Percentiles rank a stretch among this genome's conserved stretches.
Evolutionary conservation across 495 filamentous ascomycete genomes (phyloP).

Genomic region (Chaetomidium leptoderma): DNA sequence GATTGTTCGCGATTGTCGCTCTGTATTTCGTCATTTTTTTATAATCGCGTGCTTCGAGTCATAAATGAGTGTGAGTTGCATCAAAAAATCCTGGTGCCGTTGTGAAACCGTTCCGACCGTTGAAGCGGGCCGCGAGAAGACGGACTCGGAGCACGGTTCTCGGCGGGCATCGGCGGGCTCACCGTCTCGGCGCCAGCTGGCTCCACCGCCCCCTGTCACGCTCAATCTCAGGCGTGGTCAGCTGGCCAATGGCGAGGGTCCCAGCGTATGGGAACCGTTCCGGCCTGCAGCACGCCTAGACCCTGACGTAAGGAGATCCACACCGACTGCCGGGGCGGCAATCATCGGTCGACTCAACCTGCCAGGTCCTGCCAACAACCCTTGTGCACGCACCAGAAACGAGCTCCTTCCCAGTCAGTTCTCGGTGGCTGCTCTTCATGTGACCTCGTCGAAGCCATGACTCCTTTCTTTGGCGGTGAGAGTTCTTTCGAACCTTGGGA

Average conservation of each 20-base stretch:
- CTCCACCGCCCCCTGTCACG: neutral
- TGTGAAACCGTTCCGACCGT: neutral
- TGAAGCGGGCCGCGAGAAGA: neutral
- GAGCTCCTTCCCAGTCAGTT: neutral
- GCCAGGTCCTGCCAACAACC: neutral
- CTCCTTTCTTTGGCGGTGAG: slow-evolving; percentile 7
- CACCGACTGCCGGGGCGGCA: slow-evolving; percentile 16
- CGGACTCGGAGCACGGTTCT: neutral
- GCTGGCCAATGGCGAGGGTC: slow-evolving; percentile 14
- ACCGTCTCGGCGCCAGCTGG: neutral
- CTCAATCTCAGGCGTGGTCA: slow-evolving; percentile 7
- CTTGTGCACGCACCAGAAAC: neutral
- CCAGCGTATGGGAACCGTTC: slow-evolving; percentile 19
- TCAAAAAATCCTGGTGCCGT: neutral
- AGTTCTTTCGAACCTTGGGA: neutral
- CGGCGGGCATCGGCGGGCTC: slow-evolving; percentile 7
- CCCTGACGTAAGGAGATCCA: slow-evolving; percentile 21
- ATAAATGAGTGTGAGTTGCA: neutral
- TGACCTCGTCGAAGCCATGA: slow-evolving; percentile 4
- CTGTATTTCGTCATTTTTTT: neutral
- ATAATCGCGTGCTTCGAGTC: neutral
- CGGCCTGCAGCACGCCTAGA: slow-evolving; percentile 8
- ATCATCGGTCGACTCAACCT: slow-evolving; percentile 11
- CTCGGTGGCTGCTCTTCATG: slow-evolving; percentile 4
- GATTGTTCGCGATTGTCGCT: neutral